These are phyloP conservation scores for Penicillium arizonense DNA, from an alignment of 495 filamentous ascomycete species.

Conservation along the genomic window DNA sequence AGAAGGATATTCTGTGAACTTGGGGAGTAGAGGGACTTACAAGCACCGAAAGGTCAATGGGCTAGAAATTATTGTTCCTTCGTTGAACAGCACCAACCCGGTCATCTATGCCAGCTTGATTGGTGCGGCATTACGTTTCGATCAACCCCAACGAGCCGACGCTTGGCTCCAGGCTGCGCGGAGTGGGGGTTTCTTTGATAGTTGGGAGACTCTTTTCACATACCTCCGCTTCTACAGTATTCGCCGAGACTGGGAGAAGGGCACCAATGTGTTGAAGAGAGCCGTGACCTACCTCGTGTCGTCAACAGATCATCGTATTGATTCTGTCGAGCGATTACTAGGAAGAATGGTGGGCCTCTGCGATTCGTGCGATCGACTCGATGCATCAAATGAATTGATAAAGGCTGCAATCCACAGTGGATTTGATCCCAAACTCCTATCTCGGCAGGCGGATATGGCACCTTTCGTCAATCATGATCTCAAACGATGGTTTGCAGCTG, in stretches of 20 bases:
- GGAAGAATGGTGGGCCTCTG: constrained; percentile 41
- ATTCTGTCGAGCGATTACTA: constrained; percentile 33
- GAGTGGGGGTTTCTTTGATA: constrained; percentile 39
- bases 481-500: constrained; percentile 30
- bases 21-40: constrained; percentile 25
- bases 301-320: constrained; percentile 25
- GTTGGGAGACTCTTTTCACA: constrained; percentile 34
- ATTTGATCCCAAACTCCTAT: constrained; percentile 26
- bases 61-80: constrained; percentile 36
- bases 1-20: constrained; percentile 33
- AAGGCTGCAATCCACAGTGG: constrained; percentile 37
- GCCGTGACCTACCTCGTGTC: constrained; percentile 36
- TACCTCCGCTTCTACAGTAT: constrained; percentile 43
- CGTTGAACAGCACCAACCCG: constrained; percentile 32
- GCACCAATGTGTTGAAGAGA: constrained; percentile 31
- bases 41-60: constrained; percentile 32
- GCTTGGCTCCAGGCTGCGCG: constrained; percentile 41
- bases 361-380: constrained; percentile 30
- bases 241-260: constrained; percentile 39
- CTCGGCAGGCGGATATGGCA: constrained; percentile 27
- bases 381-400: constrained; percentile 35
- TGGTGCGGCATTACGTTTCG: constrained; percentile 36
- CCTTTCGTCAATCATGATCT: constrained; percentile 22
- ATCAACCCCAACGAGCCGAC: constrained; percentile 45
- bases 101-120: constrained; percentile 39